Evolutionary conservation across 441 rosid species (phyloP).

Genomic region (Mallotus japonicus): DNA sequence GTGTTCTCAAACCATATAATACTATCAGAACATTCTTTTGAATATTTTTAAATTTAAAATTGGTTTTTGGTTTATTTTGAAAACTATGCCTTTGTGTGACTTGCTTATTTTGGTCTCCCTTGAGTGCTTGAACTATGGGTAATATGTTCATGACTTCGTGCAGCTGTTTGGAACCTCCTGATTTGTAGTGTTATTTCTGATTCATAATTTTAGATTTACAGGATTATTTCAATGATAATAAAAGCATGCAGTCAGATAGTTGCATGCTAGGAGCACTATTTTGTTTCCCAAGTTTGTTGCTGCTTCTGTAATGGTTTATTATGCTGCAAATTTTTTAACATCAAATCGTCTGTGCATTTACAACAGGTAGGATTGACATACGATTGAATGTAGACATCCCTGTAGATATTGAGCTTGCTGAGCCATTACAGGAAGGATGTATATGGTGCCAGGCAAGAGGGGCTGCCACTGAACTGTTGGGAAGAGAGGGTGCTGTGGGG

Average conservation of each 20-base stretch:
- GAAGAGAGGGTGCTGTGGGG: constrained; percentile 38
- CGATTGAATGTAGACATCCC: constrained; percentile 66
- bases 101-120: background rate
- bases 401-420: constrained; percentile 60
- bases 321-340: background rate
- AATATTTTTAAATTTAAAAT: background rate
- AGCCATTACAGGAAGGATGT: constrained; percentile 73
- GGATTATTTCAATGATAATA: background rate
- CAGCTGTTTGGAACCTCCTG: background rate
- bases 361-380: constrained; percentile 70
- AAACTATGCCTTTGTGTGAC: background rate
- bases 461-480: constrained; percentile 52
- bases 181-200: background rate
- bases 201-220: background rate
- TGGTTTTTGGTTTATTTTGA: background rate
- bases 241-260: background rate
- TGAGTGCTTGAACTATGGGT: background rate
- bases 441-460: constrained; percentile 92
- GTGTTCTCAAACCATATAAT: too few species aligned
- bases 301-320: background rate
- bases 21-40: background rate
- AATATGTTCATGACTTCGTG: background rate
- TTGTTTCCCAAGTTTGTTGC: background rate
- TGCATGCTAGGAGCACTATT: background rate
- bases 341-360: constrained; percentile 10